phyloP scores from a whole-genome alignment of 306 rosid genomes.

The Cicer chorassanicum region DNA sequence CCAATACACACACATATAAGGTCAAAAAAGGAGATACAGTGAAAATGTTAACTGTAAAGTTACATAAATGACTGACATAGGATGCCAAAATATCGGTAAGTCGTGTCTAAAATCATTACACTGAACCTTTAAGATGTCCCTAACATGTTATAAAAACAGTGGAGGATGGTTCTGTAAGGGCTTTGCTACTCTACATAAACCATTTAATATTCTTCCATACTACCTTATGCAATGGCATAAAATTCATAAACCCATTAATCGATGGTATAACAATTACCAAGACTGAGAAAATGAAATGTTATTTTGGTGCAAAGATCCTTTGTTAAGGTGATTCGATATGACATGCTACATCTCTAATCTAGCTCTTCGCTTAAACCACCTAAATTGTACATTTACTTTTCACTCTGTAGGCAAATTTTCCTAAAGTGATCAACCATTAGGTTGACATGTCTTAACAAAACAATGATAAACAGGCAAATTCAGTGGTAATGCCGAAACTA shows the following conservation, averaged over 20 bases:
- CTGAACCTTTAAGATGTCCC: constrained; percentile 26
- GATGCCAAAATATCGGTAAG: constrained; percentile 26
- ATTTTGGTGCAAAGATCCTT: constrained; percentile 27
- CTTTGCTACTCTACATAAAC: constrained; percentile 4
- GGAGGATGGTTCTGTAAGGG: constrained; percentile 22
- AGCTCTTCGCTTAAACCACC: constrained; percentile 32
- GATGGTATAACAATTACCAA: constrained; percentile 15
- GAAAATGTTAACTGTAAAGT: not conserved
- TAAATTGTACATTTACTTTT: constrained; percentile 10
- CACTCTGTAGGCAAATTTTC: constrained; percentile 19
- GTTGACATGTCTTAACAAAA: constrained; percentile 34
- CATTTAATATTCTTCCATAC: constrained; percentile 5
- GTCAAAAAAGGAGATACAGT: constrained; percentile 31
- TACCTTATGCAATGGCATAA: constrained; percentile 14
- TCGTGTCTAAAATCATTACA: constrained; percentile 23
- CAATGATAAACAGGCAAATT: not conserved
- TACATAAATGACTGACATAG: not conserved
- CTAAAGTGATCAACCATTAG: not conserved
- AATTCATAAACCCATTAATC: constrained; percentile 23
- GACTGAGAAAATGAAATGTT: constrained; percentile 22
- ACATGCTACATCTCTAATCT: constrained; percentile 5
- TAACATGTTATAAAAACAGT: constrained; percentile 19
- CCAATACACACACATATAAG: constrained; percentile 7
- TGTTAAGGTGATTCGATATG: constrained; percentile 13
- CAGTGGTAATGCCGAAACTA: constrained; percentile 12